phyloP scores from a whole-genome alignment of 305 asterid genomes.

The Nicotiana rustica region DNA sequence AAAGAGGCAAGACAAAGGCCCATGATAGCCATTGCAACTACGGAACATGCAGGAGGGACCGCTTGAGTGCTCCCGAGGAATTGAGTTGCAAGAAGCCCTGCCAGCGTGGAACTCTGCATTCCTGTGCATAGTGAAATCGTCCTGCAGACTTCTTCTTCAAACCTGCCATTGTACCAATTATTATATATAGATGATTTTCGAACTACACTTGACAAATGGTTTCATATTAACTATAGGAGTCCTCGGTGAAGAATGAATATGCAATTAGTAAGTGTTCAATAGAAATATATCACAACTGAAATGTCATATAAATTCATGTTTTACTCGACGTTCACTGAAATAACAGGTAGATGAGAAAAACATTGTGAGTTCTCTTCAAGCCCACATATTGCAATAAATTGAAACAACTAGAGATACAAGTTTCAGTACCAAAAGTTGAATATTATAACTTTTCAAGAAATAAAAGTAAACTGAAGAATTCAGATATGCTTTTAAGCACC shows the following conservation, averaged over 20 bases:
- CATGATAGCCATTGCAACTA: conserved; percentile 96
- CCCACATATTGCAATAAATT: conserved; percentile 26
- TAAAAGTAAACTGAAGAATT: not conserved
- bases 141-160: conserved; percentile 82
- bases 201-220: not conserved
- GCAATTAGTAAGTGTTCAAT: not conserved
- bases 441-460: not conserved
- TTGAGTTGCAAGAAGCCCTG: conserved; percentile 92
- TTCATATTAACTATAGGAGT: not conserved
- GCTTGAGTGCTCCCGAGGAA: conserved; percentile 91
- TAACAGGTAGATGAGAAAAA: too few species aligned
- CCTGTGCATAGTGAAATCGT: conserved; percentile 93
- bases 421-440: conserved; percentile 21
- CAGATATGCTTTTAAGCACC: conserved; percentile 5
- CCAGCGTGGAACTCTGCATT: conserved; percentile 96
- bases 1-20: conserved; percentile 96
- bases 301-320: not conserved
- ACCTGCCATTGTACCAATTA: conserved; percentile 49
- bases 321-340: not conserved
- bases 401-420: not conserved
- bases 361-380: not conserved
- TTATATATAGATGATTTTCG: not conserved
- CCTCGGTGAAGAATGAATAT: not conserved
- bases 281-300: not conserved
- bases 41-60: conserved; percentile 95